Evolutionary conservation across 1,139 yeast genomes (phyloP), one percentile per base, ranked within the genome.

Genomic region (Debaryomyces singareniensis): DNA sequence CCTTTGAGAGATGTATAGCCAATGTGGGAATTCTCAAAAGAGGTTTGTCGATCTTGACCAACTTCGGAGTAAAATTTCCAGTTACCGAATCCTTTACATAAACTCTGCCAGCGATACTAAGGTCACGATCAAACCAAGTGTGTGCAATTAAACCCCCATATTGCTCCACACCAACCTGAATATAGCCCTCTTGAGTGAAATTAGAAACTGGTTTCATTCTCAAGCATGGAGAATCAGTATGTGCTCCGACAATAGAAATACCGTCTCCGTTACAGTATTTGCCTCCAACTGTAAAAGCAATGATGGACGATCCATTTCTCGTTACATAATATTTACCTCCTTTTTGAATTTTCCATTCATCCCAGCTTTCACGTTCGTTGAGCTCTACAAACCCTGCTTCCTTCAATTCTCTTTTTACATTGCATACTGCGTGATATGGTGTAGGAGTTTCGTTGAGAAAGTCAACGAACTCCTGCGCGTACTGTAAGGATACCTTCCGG

Each of bases 131-230:
- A 50, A 91, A 91, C 93, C 93, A 82, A 18, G 83, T 58, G 58
- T 80, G 86, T 74, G 96, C 94, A 34, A 89, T 77, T 30, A 96
- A 89, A 18, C 98, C 98, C 29, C 98, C 98, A 47, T 91, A 91
- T 30, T 80, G 76, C 54, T 91, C 98, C 4, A 91, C 95, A 24
- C 96, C 97, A 14, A 91, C 78, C 54, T 89, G 96, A 38, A 78
- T 71, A 45, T 79, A 91, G 1, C 95, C 95, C 44, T 83, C 89
- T 10, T 70, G 61, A 5, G 66, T 57, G 47, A 76, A 76, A 46
- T 78, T 76, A 16, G 95, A 84, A 26, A 82, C 67, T n/a, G 98
- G 98, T 59, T 91, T 91, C 44, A 91, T 76, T 46, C 95, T 68
- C 41, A 89, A 67, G 30, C 86, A 78, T n/a, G 98, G 98, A 6